phyloP scores from a whole-genome alignment of 2,329 filamentous ascomycete species.

The Monilinia fructicola region DNA sequence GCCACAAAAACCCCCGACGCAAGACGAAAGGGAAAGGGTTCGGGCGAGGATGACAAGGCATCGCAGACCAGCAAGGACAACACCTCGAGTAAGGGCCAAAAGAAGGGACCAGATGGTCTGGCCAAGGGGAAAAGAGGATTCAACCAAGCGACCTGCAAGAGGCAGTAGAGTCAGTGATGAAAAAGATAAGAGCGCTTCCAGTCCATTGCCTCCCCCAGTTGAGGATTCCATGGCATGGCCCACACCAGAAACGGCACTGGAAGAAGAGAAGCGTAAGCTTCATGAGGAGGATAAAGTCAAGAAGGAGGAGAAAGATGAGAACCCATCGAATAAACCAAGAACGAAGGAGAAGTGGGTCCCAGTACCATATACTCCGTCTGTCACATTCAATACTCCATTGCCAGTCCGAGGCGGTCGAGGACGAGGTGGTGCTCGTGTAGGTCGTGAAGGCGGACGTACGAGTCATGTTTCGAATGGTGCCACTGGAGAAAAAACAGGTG shows the following conservation, averaged over 20 bases:
- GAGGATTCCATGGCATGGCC: conserved; percentile 84
- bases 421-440: conserved; percentile 44
- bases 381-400: conserved; percentile 82
- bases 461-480: conserved; percentile 34
- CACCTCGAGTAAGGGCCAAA: conserved; percentile 42
- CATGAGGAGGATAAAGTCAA: conserved; percentile 65
- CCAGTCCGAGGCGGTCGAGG: conserved; percentile 60
- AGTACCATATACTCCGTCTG: conserved; percentile 78
- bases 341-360: conserved; percentile 83
- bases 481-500: conserved; percentile 35
- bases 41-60: conserved; percentile 42
- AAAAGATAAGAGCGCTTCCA: conserved; percentile 39
- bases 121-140: conserved; percentile 38
- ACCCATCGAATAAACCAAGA: conserved; percentile 52
- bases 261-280: conserved; percentile 73
- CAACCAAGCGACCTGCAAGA: conserved; percentile 37
- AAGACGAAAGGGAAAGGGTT: conserved; percentile 45
- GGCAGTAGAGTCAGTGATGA: conserved; percentile 37
- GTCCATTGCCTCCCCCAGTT: conserved; percentile 60
- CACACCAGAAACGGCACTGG: conserved; percentile 76
- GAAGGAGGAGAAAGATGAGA: conserved; percentile 63
- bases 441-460: conserved; percentile 44
- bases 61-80: conserved; percentile 40
- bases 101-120: conserved; percentile 44
- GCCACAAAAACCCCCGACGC: conserved; percentile 40